These are phyloP conservation scores for Beauveria brongniartii DNA, from an alignment of 2,329 filamentous ascomycete species.

Conservation along the genomic window DNA sequence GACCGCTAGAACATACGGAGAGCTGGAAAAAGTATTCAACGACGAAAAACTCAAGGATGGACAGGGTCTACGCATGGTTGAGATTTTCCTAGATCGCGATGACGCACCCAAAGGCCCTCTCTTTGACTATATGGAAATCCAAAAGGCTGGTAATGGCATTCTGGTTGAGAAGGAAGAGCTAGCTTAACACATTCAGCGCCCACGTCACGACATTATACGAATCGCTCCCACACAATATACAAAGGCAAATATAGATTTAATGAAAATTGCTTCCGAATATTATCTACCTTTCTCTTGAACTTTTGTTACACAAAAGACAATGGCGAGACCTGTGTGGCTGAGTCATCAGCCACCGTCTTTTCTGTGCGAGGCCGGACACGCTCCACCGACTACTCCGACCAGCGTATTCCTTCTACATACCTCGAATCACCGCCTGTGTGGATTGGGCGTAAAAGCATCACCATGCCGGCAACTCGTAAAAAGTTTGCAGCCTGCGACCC, in stretches of 20 bases:
- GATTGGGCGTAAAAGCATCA: neutral
- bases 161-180: slow-evolving; percentile 5
- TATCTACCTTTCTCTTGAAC: too few species aligned
- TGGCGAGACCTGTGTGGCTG: neutral
- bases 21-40: slow-evolving; percentile 31
- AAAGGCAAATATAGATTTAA: neutral
- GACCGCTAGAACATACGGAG: slow-evolving; percentile 34
- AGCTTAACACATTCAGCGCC: neutral
- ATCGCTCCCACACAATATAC: neutral
- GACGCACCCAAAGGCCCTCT: slow-evolving; percentile 22
- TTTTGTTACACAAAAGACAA: too few species aligned
- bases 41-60: slow-evolving; percentile 15
- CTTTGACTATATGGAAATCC: slow-evolving; percentile 12
- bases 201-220: neutral
- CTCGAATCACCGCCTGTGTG: neutral
- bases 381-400: slow-evolving; percentile 6
- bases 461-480: slow-evolving; percentile 7
- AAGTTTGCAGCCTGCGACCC: slow-evolving; percentile 19
- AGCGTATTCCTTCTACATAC: neutral
- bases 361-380: neutral
- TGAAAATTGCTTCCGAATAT: neutral
- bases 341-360: neutral
- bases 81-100: slow-evolving; percentile 25
- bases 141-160: slow-evolving; percentile 11
- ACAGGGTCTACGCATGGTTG: slow-evolving; percentile 24